Conservation (phyloP, 768 basidiomycete species). For the Gelatoporia subvermispora region DNA sequence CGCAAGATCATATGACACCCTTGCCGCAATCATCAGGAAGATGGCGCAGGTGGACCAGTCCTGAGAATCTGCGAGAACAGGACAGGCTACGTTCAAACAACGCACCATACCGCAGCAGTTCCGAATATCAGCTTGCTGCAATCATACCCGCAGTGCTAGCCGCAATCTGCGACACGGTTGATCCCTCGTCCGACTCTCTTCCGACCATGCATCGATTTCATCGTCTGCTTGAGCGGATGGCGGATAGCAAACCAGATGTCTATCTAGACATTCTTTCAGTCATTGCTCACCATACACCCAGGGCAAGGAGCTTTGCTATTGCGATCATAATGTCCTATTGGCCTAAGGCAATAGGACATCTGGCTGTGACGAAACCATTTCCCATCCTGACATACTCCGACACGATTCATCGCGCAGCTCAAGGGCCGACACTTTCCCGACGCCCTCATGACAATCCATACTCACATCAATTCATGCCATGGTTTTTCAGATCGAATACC, state of each 20-base stretch:
- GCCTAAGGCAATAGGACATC: conserved; percentile 68
- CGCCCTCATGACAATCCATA: conserved; percentile 31
- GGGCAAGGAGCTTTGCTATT: conserved; percentile 51
- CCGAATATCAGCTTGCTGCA: conserved; percentile 57
- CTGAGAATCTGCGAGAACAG: neutral
- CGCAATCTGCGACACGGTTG: conserved; percentile 54
- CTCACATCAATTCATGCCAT: conserved; percentile 65
- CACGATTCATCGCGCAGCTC: conserved; percentile 13
- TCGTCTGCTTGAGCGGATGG: conserved; percentile 48
- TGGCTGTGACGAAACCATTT: conserved; percentile 50
- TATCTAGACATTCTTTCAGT: conserved; percentile 71
- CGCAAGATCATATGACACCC: conserved; percentile 20
- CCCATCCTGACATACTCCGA: conserved; percentile 32
- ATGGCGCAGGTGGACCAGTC: conserved; percentile 21
- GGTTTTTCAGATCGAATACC: conserved; percentile 44
- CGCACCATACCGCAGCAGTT: conserved; percentile 49
- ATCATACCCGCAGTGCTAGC: conserved; percentile 60
- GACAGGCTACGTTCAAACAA: conserved; percentile 38
- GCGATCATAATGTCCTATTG: conserved; percentile 55
- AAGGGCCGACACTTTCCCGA: conserved; percentile 8
- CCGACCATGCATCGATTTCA: conserved; percentile 46
- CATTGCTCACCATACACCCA: conserved; percentile 58
- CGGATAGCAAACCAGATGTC: conserved; percentile 57
- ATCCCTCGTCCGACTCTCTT: conserved; percentile 28
- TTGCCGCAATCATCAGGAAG: neutral